Evolutionary conservation across 345 rosid species (phyloP).

Genomic region (Adansonia digitata): DNA sequence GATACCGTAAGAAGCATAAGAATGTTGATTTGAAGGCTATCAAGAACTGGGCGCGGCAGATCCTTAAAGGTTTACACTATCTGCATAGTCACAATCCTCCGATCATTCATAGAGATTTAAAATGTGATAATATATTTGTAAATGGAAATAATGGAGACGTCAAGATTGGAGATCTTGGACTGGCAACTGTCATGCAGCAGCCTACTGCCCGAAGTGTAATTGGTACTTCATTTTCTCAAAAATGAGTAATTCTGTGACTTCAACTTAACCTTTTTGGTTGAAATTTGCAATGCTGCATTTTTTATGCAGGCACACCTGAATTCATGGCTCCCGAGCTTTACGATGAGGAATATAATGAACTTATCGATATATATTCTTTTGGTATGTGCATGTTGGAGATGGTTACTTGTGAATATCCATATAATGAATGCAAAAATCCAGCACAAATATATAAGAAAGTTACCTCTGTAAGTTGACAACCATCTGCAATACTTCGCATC

Average conservation of each 20-base stretch:
- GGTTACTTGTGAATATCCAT: slow-evolving; percentile 77
- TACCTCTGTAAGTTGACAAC: slow-evolving; percentile 43
- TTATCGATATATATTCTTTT: slow-evolving; percentile 76
- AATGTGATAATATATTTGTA: slow-evolving; percentile 56
- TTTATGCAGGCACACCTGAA: slow-evolving; percentile 67
- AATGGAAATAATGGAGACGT: slow-evolving; percentile 59
- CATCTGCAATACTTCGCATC: not conserved
- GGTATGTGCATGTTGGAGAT: slow-evolving; percentile 87
- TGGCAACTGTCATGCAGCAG: slow-evolving; percentile 56
- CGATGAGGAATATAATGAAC: slow-evolving; percentile 82
- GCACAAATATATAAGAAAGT: slow-evolving; percentile 87
- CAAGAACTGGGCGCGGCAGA: slow-evolving; percentile 56
- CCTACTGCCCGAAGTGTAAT: slow-evolving; percentile 56
- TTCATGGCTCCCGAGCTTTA: slow-evolving; percentile 96
- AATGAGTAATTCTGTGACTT: not conserved
- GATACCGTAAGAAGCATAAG: slow-evolving; percentile 52
- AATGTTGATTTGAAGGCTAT: slow-evolving; percentile 50
- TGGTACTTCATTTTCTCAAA: slow-evolving; percentile 20
- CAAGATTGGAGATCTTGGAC: slow-evolving; percentile 65
- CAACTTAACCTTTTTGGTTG: not conserved
- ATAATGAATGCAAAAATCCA: slow-evolving; percentile 68
- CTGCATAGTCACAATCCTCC: slow-evolving; percentile 49
- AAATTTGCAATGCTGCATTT: not conserved
- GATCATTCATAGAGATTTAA: slow-evolving; percentile 55
- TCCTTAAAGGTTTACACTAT: slow-evolving; percentile 46